These are phyloP conservation scores for Atkinsonella texensis DNA, from an alignment of 2,329 filamentous ascomycete genomes.

Conservation along the genomic window DNA sequence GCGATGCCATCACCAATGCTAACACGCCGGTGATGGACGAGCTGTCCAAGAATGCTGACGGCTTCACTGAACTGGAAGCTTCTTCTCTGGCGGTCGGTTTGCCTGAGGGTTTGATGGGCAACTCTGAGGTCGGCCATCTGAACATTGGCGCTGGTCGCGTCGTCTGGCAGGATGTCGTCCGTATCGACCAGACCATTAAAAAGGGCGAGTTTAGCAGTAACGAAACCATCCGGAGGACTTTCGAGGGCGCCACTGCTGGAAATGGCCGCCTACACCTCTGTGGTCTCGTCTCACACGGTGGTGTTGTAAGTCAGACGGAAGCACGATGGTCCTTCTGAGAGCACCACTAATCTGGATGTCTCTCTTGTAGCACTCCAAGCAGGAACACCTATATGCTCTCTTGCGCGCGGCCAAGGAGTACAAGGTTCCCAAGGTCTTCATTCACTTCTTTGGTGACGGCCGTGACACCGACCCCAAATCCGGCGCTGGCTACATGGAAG, in stretches of 20 bases:
- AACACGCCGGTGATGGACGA: slow-evolving; percentile 92
- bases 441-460: slow-evolving; percentile 98
- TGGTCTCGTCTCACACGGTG: slow-evolving; percentile 87
- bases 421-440: slow-evolving; percentile 80
- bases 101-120: slow-evolving; percentile 95
- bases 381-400: slow-evolving; percentile 80
- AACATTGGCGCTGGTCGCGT: slow-evolving; percentile 97
- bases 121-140: slow-evolving; percentile 95
- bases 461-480: slow-evolving; percentile 98
- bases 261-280: slow-evolving; percentile 88
- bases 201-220: slow-evolving; percentile 67
- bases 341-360: not conserved
- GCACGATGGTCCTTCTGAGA: not conserved
- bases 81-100: slow-evolving; percentile 93
- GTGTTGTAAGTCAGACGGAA: slow-evolving; percentile 49
- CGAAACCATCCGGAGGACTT: slow-evolving; percentile 62
- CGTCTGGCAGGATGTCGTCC: slow-evolving; percentile 96
- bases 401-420: slow-evolving; percentile 84
- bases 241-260: slow-evolving; percentile 69
- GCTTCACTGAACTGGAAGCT: slow-evolving; percentile 86
- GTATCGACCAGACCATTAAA: slow-evolving; percentile 89
- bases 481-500: slow-evolving; percentile 74
- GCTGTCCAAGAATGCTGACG: slow-evolving; percentile 70
- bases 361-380: slow-evolving; percentile 65
- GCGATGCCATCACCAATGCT: slow-evolving; percentile 90